Base-by-base conservation (phyloP, 108 stramenopile genomes). In the Nitzschia putrida region DNA sequence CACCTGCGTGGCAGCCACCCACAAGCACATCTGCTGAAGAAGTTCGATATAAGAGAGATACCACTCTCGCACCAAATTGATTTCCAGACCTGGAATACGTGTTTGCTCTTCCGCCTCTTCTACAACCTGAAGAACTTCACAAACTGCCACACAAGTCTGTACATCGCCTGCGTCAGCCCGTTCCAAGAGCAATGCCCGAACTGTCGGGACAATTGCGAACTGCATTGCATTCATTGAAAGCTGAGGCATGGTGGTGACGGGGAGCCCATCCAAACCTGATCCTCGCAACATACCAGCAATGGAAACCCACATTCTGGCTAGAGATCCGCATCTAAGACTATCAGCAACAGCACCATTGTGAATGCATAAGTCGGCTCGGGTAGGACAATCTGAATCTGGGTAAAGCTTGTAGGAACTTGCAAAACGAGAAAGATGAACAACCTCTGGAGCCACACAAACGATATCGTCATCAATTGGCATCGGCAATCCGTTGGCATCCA, bases 141-240 rank as follows among this genome's bases (percentile, higher is more conserved):
- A 94, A 44, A 94, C 47, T 14, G 84, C 83, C 25, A 91, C 90
- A 53, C 87, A 89, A 11, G 86, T 89, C 79, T 94, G 93, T 13
- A 94, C 87, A 77, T 94, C 93, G 37, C 93, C 93, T 57, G 86
- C 88, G 51, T 91, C 80, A 14, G 90, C 93, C 50, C 93, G 73
- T 64, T 90, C 88, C 60, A 83, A 29, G 12, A 94, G 70, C 43
- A 94, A 52, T 0, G 65, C 70, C 55, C 72, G 78, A 38, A 94
- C 66, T 9, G 90, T 90, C 6, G 88, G 87, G 29, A 83, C 51
- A 45, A 94, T 63, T n/a, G 77, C 68, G 74, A 82, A 84, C 11
- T 80, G 61, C 82, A 90, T 73, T 29, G 83, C 76, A 67, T 89
- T 89, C 44, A 64, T 26, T 20, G 81, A 56, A 0, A 39, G 25